Evolutionary conservation across 257 asterid species (phyloP).

Genomic region (Salvia hispanica): DNA sequence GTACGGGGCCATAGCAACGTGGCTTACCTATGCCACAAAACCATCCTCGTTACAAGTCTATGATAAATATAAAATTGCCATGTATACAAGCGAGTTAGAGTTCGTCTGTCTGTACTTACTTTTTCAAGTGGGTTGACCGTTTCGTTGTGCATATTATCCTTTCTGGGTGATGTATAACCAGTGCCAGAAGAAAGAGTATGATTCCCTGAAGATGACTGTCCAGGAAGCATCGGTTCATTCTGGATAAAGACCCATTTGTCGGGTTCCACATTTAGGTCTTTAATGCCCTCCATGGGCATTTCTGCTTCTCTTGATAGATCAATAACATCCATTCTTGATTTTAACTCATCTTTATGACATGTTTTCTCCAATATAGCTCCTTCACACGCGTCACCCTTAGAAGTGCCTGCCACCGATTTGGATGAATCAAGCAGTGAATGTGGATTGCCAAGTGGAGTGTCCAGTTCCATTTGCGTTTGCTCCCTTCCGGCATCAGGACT

Average conservation of each 20-base stretch:
- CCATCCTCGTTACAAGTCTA: constrained; percentile 28
- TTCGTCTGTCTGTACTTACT: constrained; percentile 38
- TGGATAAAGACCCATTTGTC: constrained; percentile 37
- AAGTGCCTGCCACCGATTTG: constrained; percentile 33
- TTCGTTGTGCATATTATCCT: constrained; percentile 16
- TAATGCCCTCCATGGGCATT: constrained; percentile 33
- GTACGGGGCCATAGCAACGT: constrained; percentile 28
- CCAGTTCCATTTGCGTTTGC: constrained; percentile 34
- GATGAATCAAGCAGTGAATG: constrained; percentile 32
- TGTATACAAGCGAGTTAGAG: constrained; percentile 36
- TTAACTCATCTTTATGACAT: constrained; percentile 31
- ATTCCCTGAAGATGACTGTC: constrained; percentile 24
- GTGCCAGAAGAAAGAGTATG: constrained; percentile 31
- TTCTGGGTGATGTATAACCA: constrained; percentile 32
- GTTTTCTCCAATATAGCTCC: constrained; percentile 33
- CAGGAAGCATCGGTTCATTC: constrained; percentile 30
- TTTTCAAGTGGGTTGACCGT: constrained; percentile 35
- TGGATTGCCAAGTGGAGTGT: constrained; percentile 36
- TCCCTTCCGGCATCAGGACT: constrained; percentile 36
- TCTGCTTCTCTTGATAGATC: constrained; percentile 29
- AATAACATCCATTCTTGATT: constrained; percentile 24
- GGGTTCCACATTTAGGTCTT: constrained; percentile 41
- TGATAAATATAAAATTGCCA: constrained; percentile 32
- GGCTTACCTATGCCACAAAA: constrained; percentile 40
- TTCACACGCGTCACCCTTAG: constrained; percentile 37